phyloP scores from a whole-genome alignment of 1,284 basidiomycete genomes.

The Moniliella sp. region DNA sequence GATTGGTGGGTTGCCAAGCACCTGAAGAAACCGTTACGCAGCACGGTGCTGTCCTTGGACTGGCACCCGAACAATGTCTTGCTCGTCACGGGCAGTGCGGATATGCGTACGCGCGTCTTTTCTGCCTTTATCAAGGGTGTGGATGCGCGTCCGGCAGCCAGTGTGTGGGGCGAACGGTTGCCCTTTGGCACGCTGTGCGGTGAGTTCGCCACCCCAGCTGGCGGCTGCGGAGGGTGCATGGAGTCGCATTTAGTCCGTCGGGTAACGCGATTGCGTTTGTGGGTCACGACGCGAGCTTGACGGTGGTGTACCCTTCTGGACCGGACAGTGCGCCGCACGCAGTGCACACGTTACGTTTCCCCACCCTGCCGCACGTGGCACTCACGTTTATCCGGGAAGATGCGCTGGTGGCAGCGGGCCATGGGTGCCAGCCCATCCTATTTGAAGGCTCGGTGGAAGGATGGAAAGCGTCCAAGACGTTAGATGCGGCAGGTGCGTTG shows the following conservation, averaged over 20 bases:
- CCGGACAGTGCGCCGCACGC: slow-evolving; percentile 23
- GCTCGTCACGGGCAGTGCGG: slow-evolving; percentile 75
- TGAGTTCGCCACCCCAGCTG: slow-evolving; percentile 64
- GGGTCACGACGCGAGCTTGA: slow-evolving; percentile 38
- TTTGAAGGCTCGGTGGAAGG: slow-evolving; percentile 20
- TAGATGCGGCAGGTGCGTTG: slow-evolving; percentile 17
- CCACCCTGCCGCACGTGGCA: slow-evolving; percentile 26
- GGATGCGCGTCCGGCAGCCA: slow-evolving; percentile 67
- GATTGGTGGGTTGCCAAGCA: slow-evolving; percentile 99
- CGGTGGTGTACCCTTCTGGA: slow-evolving; percentile 22
- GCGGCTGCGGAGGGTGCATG: slow-evolving; percentile 95
- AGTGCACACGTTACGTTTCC: slow-evolving; percentile 20
- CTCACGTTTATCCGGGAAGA: slow-evolving; percentile 54
- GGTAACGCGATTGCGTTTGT: slow-evolving; percentile 79
- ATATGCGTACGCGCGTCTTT: slow-evolving; percentile 90
- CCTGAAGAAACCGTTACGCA: slow-evolving; percentile 83
- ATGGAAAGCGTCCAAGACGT: slow-evolving; percentile 19
- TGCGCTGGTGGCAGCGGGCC: slow-evolving; percentile 57
- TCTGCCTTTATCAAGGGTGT: slow-evolving; percentile 97
- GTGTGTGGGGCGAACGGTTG: slow-evolving; percentile 86
- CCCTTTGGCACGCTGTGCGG: slow-evolving; percentile 95
- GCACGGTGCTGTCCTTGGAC: slow-evolving; percentile 76
- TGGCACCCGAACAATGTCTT: slow-evolving; percentile 97
- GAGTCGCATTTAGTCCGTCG: slow-evolving; percentile 80
- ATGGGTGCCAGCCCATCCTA: slow-evolving; percentile 79